These are phyloP conservation scores for Kalmusia sp. DNA, from an alignment of 2,329 filamentous ascomycete species.

Conservation along the genomic window DNA sequence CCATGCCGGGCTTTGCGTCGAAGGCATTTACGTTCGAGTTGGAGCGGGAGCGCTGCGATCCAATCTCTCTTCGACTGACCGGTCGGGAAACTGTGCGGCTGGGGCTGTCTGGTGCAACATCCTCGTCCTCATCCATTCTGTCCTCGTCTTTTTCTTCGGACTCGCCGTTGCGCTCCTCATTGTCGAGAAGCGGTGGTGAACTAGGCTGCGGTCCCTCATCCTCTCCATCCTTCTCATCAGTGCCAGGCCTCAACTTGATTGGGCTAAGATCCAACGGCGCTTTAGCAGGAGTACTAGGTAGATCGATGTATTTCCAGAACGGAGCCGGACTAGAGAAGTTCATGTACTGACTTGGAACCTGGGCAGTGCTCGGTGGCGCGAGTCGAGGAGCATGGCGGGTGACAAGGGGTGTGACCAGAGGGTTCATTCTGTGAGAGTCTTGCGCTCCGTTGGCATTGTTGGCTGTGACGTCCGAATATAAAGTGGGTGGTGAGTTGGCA, in stretches of 20 bases:
- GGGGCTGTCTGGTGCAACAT: slow-evolving; percentile 41
- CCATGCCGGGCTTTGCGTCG: slow-evolving; percentile 36
- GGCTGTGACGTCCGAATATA: slow-evolving; percentile 44
- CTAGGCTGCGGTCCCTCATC: slow-evolving; percentile 42
- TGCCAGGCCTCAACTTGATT: slow-evolving; percentile 39
- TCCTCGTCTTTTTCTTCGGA: slow-evolving; percentile 38
- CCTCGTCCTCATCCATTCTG: slow-evolving; percentile 43
- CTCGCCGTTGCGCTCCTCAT: slow-evolving; percentile 31
- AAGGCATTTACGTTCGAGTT: slow-evolving; percentile 40
- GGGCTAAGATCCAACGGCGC: slow-evolving; percentile 42
- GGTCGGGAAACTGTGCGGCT: slow-evolving; percentile 45
- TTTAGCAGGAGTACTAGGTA: slow-evolving; percentile 73
- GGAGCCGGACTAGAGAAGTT: slow-evolving; percentile 84
- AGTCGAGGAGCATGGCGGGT: slow-evolving; percentile 76
- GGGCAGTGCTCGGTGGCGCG: slow-evolving; percentile 80
- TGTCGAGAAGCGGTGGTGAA: slow-evolving; percentile 40
- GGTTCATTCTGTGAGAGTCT: slow-evolving; percentile 36
- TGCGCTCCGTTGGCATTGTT: slow-evolving; percentile 36
- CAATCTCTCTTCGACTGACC: slow-evolving; percentile 40
- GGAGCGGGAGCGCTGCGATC: slow-evolving; percentile 33
- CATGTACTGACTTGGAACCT: slow-evolving; percentile 84
- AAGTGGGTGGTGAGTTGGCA: slow-evolving; percentile 44
- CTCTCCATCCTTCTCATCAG: slow-evolving; percentile 39
- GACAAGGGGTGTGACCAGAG: slow-evolving; percentile 71
- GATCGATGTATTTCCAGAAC: slow-evolving; percentile 86